A percentile compares a stretch with the other conserved stretches of the same genome.
Evolutionary conservation across 2,329 filamentous ascomycete species (phyloP).

Genomic region (Diaporthe humulicola): DNA sequence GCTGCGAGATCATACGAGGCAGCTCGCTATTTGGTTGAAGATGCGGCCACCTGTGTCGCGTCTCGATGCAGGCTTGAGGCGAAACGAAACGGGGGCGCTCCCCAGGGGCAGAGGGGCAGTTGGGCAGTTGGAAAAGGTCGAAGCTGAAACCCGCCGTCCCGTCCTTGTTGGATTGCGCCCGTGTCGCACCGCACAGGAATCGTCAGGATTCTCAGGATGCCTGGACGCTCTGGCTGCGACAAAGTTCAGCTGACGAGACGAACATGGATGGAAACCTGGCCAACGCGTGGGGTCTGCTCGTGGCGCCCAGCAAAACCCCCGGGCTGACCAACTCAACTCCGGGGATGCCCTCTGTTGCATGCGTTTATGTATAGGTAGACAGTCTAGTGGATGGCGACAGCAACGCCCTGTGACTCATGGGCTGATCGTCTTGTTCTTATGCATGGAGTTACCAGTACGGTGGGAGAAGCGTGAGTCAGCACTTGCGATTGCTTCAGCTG

Average conservation of each 20-base stretch:
- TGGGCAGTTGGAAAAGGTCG: constrained; percentile 4
- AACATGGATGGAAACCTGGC: background rate
- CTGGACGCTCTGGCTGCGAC: background rate
- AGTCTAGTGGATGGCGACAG: background rate
- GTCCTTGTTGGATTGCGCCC: constrained; percentile 1
- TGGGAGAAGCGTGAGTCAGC: constrained; percentile 26
- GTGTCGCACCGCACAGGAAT: background rate
- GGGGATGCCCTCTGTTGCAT: constrained; percentile 3
- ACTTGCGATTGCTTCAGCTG: background rate
- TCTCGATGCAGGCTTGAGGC: constrained; percentile 4
- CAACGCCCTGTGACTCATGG: background rate
- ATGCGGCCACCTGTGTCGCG: constrained; percentile 2
- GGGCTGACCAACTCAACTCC: constrained; percentile 4
- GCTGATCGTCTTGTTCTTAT: background rate
- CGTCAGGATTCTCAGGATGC: background rate
- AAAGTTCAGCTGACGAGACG: constrained; percentile 8
- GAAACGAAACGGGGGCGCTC: constrained; percentile 15
- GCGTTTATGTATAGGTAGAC: background rate
- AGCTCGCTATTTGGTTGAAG: background rate
- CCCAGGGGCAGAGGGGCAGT: constrained; percentile 1
- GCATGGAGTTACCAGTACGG: background rate
- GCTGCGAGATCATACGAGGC: constrained; percentile 11
- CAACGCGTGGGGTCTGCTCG: constrained; percentile 1
- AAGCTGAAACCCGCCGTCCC: constrained; percentile 11
- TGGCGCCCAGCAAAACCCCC: constrained; percentile 13